Percentiles rank a stretch among this genome's conserved stretches.
Conservation (phyloP, 1,139 yeast species). For the Hemisphaericaspora xylanilytica region DNA sequence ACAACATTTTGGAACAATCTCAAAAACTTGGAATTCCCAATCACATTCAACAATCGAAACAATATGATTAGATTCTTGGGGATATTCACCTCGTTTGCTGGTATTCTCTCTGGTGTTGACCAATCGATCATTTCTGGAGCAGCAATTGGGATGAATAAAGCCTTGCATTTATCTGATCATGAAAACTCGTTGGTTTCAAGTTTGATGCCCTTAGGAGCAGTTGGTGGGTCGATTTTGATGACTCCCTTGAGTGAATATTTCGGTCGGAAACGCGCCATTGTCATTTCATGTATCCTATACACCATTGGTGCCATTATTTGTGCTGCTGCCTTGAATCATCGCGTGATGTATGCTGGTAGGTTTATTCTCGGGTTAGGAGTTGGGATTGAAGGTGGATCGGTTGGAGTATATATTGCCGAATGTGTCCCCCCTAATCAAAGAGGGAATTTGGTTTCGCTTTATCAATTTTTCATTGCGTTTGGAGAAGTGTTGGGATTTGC, state of each 20-base stretch:
- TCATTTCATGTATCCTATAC: conserved; percentile 53
- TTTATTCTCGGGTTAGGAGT: conserved; percentile 57
- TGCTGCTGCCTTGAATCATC: conserved; percentile 41
- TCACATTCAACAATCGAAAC: conserved; percentile 39
- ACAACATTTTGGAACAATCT: conserved; percentile 24
- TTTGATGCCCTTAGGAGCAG: conserved; percentile 62
- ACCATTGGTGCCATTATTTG: conserved; percentile 56
- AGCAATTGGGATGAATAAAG: conserved; percentile 45
- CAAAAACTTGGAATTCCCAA: conserved; percentile 22
- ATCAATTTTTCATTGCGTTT: conserved; percentile 56
- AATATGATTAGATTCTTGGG: conserved; percentile 50
- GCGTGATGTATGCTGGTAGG: conserved; percentile 54
- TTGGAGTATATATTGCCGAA: conserved; percentile 58
- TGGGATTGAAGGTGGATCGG: conserved; percentile 61
- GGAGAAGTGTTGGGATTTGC: conserved; percentile 61
- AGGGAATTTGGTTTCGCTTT: conserved; percentile 56
- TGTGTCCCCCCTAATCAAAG: conserved; percentile 56
- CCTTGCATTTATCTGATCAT: conserved; percentile 29
- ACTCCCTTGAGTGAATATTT: conserved; percentile 49
- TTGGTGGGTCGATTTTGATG: conserved; percentile 48
- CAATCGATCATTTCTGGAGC: conserved; percentile 62
- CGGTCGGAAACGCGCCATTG: conserved; percentile 53
- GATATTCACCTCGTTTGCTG: conserved; percentile 55
- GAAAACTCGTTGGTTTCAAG: conserved; percentile 48
- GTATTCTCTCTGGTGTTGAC: conserved; percentile 56